Percentiles rank a stretch among this genome's conserved stretches.
These are phyloP conservation scores for Sporothrix mexicana DNA, from an alignment of 2,329 filamentous ascomycete species.

Conservation along the genomic window DNA sequence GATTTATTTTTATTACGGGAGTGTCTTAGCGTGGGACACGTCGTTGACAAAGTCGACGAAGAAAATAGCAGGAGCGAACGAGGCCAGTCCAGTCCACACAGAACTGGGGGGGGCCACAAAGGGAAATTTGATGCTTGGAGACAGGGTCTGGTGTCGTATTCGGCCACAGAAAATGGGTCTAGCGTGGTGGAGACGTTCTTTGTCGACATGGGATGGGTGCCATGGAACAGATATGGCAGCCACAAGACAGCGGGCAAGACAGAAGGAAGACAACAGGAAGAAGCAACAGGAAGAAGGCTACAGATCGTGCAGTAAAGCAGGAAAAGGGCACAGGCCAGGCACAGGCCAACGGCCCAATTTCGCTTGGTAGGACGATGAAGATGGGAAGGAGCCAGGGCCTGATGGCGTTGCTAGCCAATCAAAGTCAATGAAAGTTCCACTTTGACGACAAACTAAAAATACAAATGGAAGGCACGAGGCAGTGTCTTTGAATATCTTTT, in stretches of 20 bases:
- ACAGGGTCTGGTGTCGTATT: slow-evolving; percentile 30
- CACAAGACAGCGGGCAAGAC: not conserved
- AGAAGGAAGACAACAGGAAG: not conserved
- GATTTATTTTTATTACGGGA: slow-evolving; percentile 33
- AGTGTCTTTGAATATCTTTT: not conserved
- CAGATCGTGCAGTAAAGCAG: slow-evolving; percentile 14
- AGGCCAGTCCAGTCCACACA: slow-evolving; percentile 11
- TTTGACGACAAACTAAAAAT: not conserved
- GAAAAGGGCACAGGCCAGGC: too few species aligned
- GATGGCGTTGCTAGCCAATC: slow-evolving; percentile 1
- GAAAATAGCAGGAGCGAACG: slow-evolving; percentile 26
- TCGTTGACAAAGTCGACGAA: not conserved
- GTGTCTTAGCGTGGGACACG: slow-evolving; percentile 6
- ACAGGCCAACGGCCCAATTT: slow-evolving; percentile 28
- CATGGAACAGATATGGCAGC: not conserved
- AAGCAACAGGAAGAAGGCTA: not conserved
- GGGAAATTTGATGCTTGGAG: slow-evolving; percentile 34
- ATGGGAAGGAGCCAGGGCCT: slow-evolving; percentile 10
- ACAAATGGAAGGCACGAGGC: slow-evolving; percentile 19
- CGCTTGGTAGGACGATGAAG: slow-evolving; percentile 24
- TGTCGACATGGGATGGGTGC: slow-evolving; percentile 27
- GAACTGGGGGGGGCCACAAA: slow-evolving; percentile 10
- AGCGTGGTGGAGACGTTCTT: slow-evolving; percentile 23
- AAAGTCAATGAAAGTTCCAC: not conserved
- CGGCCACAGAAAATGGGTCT: slow-evolving; percentile 18